phyloP scores from a whole-genome alignment of 345 rosid genomes.

The Murraya koenigii region DNA sequence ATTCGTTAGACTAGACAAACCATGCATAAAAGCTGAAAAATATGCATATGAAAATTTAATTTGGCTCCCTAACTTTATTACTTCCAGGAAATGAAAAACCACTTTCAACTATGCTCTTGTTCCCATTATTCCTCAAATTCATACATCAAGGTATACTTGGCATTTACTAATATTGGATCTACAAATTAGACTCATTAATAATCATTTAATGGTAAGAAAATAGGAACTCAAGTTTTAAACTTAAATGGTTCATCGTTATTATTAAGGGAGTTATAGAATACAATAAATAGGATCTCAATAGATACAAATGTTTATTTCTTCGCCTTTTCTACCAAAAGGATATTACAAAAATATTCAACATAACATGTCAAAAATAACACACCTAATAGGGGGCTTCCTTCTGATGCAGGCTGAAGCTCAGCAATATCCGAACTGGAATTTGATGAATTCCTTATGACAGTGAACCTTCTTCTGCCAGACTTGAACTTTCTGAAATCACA shows the following conservation, averaged over 20 bases:
- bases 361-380: conserved; percentile 1
- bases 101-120: not conserved
- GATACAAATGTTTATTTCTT: not conserved
- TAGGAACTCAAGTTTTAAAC: not conserved
- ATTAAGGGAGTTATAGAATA: not conserved
- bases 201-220: not conserved
- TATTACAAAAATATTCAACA: not conserved
- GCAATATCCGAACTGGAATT: conserved; percentile 57
- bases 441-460: conserved; percentile 65
- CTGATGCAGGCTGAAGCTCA: conserved; percentile 80
- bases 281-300: not conserved
- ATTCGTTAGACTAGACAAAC: conserved; percentile 12
- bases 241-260: not conserved
- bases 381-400: conserved; percentile 90
- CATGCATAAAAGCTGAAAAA: conserved; percentile 1
- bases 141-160: not conserved
- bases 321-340: not conserved
- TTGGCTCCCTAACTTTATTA: not conserved
- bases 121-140: not conserved
- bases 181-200: not conserved
- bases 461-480: conserved; percentile 45
- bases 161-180: not conserved
- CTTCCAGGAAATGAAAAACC: not conserved
- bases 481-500: conserved; percentile 53
- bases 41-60: not conserved